Conservation (phyloP, 768 basidiomycete genomes). For the Suillus fuscotomentosus region DNA sequence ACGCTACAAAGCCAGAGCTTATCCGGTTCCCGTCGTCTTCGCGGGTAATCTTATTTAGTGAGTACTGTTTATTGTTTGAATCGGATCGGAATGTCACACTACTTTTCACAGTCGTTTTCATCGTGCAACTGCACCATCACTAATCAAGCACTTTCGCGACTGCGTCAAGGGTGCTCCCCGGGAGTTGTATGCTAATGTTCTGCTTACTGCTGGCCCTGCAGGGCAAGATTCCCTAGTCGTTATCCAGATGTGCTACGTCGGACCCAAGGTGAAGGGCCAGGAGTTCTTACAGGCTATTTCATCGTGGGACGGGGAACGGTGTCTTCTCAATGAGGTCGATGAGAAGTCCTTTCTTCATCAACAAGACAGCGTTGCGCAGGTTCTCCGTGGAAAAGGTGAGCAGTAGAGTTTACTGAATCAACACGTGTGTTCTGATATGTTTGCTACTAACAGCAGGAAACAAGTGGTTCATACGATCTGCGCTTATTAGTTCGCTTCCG, state of each 20-base stretch:
- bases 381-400: constrained; percentile 79
- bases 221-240: constrained; percentile 84
- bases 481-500: constrained; percentile 77
- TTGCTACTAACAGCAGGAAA: constrained; percentile 52
- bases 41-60: constrained; percentile 93
- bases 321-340: constrained; percentile 84
- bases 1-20: constrained; percentile 88
- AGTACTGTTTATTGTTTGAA: constrained; percentile 28
- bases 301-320: constrained; percentile 86
- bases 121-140: constrained; percentile 79
- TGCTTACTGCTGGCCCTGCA: constrained; percentile 87
- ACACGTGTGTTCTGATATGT: neutral
- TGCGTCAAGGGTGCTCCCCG: constrained; percentile 87
- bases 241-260: constrained; percentile 89
- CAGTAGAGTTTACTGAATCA: constrained; percentile 2
- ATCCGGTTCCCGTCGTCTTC: constrained; percentile 86
- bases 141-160: constrained; percentile 90
- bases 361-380: constrained; percentile 90
- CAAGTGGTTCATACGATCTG: constrained; percentile 91
- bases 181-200: constrained; percentile 85
- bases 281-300: constrained; percentile 83
- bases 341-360: constrained; percentile 89
- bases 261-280: constrained; percentile 67
- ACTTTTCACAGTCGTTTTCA: constrained; percentile 70
- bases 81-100: neutral